phyloP scores from a whole-genome alignment of 495 filamentous ascomycete species.

The Aspergillus panamensis region DNA sequence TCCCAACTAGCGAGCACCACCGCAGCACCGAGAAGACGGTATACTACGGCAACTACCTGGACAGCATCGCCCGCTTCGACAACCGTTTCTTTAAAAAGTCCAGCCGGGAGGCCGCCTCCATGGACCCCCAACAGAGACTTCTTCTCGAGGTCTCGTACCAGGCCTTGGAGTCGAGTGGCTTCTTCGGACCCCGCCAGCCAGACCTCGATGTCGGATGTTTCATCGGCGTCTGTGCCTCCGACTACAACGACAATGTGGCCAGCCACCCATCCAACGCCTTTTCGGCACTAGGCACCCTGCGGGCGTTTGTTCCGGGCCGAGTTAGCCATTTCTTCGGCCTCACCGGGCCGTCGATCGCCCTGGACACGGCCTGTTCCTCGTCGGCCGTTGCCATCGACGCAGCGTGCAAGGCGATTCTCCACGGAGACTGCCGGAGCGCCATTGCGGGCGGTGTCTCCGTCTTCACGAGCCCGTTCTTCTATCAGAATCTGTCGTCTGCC shows the following conservation, averaged over 20 bases:
- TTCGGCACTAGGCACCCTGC: conserved; percentile 28
- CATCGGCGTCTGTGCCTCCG: conserved; percentile 23
- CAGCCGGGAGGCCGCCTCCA: conserved; percentile 38
- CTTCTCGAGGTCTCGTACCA: conserved; percentile 46
- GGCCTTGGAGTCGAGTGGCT: conserved; percentile 40
- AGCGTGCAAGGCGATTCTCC: conserved; percentile 1
- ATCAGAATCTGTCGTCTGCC: conserved; percentile 31
- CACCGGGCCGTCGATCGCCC: conserved; percentile 31
- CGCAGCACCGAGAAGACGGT: no score
- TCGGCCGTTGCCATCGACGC: neutral
- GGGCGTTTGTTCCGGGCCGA: conserved; percentile 3
- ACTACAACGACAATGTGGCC: conserved; percentile 37
- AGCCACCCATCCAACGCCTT: conserved; percentile 32
- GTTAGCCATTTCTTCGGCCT: conserved; percentile 37
- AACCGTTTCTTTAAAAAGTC: conserved; percentile 47
- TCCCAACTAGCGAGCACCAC: no score
- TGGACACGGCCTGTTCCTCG: conserved; percentile 37
- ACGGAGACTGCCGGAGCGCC: conserved; percentile 31
- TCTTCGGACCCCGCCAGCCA: conserved; percentile 17
- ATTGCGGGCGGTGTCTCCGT: conserved; percentile 38
- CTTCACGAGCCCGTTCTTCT: conserved; percentile 29
- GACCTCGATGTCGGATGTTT: conserved; percentile 26
- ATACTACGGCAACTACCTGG: conserved; percentile 45
- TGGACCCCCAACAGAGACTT: conserved; percentile 50
- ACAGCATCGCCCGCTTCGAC: conserved; percentile 42